Base-by-base conservation (phyloP, 2,329 filamentous ascomycete genomes). In the Exserohilum turcica region DNA sequence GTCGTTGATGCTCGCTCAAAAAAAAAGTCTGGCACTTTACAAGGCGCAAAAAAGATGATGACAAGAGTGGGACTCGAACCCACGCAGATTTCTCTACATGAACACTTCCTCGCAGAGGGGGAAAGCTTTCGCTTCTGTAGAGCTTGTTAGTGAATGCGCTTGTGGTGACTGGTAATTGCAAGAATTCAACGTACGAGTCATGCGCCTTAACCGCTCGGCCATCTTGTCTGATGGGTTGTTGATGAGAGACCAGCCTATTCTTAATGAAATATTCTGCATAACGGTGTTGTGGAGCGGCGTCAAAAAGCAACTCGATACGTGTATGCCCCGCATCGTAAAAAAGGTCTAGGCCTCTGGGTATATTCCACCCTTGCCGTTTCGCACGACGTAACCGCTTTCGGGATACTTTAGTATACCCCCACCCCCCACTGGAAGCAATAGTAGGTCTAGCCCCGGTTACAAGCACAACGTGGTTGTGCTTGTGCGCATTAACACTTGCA, bases 11-110 rank as follows among this genome's bases (percentile, higher is more conserved):
- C 33, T 36, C 12, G 15, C 33, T 13, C 7, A 21, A 13, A 9
- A 10, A 9, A 37, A 37, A 37, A 37, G 7, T 7, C 21, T n/a
- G 7, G 21, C 7, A 7, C 21, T 7, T 24, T 24, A 37, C 15
- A 21, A 21, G 0, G 24, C n/a, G 35, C 35, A 37, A 37, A 37
- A 37, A 37, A 13, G 9, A 40, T 37, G 35, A 21, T 37, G 35
- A 37, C 33, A 36, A 37, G 35, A 37, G 35, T 37, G 35, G 35
- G 35, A 37, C 35, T 37, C 35, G 35, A 37, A 19, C 38, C 38
- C 38, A 40, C 38, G 38, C 38, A 40, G 38, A 40, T 40, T 40
- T 40, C 38, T 40, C 38, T 40, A 40, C 38, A 40, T 40, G 38
- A 40, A 40, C n/a, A 40, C 37, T 40, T 40, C 37, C 37, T 28